A percentile compares a stretch with the other conserved stretches of the same genome.
These are phyloP conservation scores for Trichomonas tenax DNA, from an alignment of 208 protist genomes.

Conservation along the genomic window DNA sequence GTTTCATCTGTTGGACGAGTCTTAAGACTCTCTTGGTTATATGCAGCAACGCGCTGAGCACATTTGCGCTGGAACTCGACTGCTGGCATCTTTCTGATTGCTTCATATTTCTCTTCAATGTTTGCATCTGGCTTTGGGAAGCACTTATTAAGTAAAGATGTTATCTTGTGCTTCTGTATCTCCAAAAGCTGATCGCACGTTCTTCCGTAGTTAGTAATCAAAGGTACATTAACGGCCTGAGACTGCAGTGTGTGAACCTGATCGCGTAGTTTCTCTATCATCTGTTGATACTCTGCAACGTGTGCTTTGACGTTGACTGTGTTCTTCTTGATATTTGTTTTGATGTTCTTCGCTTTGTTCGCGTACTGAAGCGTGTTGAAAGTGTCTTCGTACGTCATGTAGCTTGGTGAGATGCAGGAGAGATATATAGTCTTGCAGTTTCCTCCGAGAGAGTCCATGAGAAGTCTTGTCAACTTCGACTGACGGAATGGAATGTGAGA, in stretches of 20 bases:
- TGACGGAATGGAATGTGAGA: conserved; percentile 57
- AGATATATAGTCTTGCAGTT: conserved; percentile 52
- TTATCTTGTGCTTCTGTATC: not conserved
- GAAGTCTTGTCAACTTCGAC: conserved; percentile 44
- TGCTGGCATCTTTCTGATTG: not conserved
- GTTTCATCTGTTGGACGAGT: not conserved
- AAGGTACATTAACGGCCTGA: not conserved
- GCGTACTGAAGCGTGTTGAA: conserved; percentile 50
- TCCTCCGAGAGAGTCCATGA: conserved; percentile 45
- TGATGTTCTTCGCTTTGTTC: conserved; percentile 57
- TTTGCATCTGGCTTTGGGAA: not conserved
- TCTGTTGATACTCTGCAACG: not conserved
- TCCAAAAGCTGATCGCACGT: not conserved
- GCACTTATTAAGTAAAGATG: not conserved
- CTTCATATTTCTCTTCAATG: not conserved
- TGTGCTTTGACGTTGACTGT: conserved; percentile 42
- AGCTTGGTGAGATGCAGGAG: conserved; percentile 42
- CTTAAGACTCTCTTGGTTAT: not conserved
- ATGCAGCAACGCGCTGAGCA: not conserved
- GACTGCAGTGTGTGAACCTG: not conserved
- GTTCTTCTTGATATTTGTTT: conserved; percentile 62
- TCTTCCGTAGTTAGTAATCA: not conserved
- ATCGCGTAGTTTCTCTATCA: not conserved
- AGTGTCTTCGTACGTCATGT: conserved; percentile 49
- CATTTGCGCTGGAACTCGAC: not conserved